These are phyloP conservation scores for Pseudogymnoascus sp. DNA, from an alignment of 2,329 filamentous ascomycete species.

Conservation along the genomic window DNA sequence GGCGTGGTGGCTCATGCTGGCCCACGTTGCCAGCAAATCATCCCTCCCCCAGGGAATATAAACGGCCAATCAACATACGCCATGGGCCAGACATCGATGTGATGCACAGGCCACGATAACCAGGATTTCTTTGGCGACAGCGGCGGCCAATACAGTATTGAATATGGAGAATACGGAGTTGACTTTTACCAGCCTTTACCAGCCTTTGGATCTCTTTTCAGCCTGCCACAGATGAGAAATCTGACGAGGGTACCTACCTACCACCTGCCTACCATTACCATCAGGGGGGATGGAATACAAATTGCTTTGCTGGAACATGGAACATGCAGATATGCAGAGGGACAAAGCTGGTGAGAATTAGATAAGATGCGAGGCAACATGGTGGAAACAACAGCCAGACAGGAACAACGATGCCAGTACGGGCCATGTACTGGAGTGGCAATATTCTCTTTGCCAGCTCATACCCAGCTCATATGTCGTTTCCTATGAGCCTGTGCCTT, in stretches of 20 bases:
- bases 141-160: constrained; percentile 6
- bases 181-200: not conserved
- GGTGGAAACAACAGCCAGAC: constrained; percentile 4
- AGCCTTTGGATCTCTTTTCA: constrained; percentile 5
- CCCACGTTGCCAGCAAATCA: constrained; percentile 11
- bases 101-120: constrained; percentile 7
- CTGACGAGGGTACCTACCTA: constrained; percentile 4
- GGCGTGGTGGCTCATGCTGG: constrained; percentile 8
- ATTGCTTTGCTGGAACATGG: constrained; percentile 1
- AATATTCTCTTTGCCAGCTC: constrained; percentile 6
- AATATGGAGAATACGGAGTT: not conserved
- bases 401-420: not conserved
- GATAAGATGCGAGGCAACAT: not conserved
- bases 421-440: constrained; percentile 3
- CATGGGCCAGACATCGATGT: not conserved
- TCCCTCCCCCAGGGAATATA: constrained; percentile 8
- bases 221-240: constrained; percentile 8
- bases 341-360: not conserved
- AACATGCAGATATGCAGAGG: not conserved
- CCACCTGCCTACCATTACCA: not conserved
- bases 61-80: constrained; percentile 1
- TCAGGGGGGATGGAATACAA: constrained; percentile 7
- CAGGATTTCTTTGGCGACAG: constrained; percentile 5
- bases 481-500: not conserved
- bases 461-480: constrained; percentile 2